Base-by-base conservation (phyloP, 257 asterid genomes). In the Solanum pinnatisectum region DNA sequence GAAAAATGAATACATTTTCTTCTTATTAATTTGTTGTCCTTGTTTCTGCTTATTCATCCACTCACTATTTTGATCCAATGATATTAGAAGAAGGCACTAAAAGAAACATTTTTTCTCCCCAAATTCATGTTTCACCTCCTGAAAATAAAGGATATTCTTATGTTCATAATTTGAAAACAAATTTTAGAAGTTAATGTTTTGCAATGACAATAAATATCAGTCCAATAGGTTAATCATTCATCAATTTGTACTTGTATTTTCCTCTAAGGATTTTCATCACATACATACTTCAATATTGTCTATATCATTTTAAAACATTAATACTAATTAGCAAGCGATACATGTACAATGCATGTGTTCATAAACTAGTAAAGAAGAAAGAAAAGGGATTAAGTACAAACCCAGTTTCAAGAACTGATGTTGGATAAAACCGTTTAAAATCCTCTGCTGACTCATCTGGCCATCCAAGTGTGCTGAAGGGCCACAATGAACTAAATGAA, bases 381-480 rank as follows among this genome's bases (percentile, higher is more conserved):
- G 49, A 46, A 59, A 59, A 86, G 18, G 84, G 72, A 86, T 30
- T 0, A 46, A 49, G 88, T 49, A 73, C 70, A 72, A 73, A 97
- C 99, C 99, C 99, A 46, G 99, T 97, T 93, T 97, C 99, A 89
- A 97, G 95, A 89, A 96, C 94, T 88, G 98, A 92, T 78, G 99
- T 97, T 59, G 99, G 99, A 94, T 97, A 96, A 89, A 96, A 94
- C 18, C 86, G 90, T 92, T 93, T 92, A 87, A 96, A 93, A 92
- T 97, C 99, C 88, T 95, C 94, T 10, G 98, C 95, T 78, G 98
- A 93, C 89, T 84, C 89, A 90, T 96, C 96, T 77, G 99, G 99
- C 99, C 99, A 97, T 89, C 98, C 98, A 91, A 96, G 97, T 87
- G 99, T 96, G 92, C 99, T 97, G 96, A 97, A 97, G 88, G 99